A percentile compares a stretch with the other conserved stretches of the same genome.
These are phyloP conservation scores for Nyctanthes arbortristis DNA, from an alignment of 257 asterid species.

Conservation along the genomic window DNA sequence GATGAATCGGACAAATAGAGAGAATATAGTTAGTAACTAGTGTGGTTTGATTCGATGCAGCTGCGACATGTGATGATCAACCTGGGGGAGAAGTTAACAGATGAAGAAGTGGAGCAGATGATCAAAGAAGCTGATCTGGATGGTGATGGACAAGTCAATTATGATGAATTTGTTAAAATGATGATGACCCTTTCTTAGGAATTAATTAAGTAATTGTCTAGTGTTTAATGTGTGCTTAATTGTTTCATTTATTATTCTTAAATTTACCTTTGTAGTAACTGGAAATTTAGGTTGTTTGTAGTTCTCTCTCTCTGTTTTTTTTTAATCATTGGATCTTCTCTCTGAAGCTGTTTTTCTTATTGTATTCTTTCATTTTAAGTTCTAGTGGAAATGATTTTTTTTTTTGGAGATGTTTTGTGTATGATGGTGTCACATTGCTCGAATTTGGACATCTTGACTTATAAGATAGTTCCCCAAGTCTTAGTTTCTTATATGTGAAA, in stretches of 20 bases:
- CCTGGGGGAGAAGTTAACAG: slow-evolving; percentile 42
- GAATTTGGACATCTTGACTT: too few species aligned
- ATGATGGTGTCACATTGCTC: too few species aligned
- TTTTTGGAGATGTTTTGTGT: too few species aligned
- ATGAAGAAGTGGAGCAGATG: slow-evolving; percentile 50
- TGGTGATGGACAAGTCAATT: slow-evolving; percentile 55
- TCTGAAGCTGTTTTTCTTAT: too few species aligned
- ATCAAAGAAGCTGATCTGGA: slow-evolving; percentile 47
- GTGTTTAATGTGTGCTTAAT: neutral
- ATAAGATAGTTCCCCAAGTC: too few species aligned
- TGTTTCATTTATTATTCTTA: slow-evolving; percentile 6
- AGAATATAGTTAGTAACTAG: too few species aligned
- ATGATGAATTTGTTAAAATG: slow-evolving; percentile 50
- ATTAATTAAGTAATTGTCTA: neutral
- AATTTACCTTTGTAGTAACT: neutral
- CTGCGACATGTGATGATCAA: slow-evolving; percentile 49
- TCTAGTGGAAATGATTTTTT: too few species aligned
- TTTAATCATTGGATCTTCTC: neutral
- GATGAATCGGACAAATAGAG: too few species aligned
- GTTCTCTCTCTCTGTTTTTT: too few species aligned
- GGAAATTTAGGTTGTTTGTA: neutral
- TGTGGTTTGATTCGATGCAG: slow-evolving; percentile 27
- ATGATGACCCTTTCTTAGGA: slow-evolving; percentile 31
- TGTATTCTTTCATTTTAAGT: too few species aligned
- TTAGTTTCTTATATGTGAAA: too few species aligned